Evolutionary conservation across 2,329 filamentous ascomycete species (phyloP).

Genomic region (Fusarium oligoseptatum): DNA sequence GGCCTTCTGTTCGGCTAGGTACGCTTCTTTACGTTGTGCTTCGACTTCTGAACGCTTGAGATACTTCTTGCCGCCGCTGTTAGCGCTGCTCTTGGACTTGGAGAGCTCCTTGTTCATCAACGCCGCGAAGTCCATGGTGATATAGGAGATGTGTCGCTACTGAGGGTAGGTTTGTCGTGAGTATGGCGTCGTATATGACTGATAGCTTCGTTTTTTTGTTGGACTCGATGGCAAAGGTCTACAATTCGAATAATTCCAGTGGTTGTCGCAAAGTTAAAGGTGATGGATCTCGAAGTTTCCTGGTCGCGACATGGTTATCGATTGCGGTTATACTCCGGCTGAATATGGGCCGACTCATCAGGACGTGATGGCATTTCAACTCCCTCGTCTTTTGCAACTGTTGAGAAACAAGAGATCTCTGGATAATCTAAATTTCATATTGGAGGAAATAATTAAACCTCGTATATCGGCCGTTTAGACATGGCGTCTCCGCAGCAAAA

Average conservation of each 20-base stretch:
- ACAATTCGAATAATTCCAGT: not conserved
- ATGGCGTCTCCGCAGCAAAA: constrained; percentile 40
- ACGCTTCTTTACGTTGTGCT: constrained; percentile 82
- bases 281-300: not conserved
- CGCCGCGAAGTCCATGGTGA: constrained; percentile 91
- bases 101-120: constrained; percentile 94
- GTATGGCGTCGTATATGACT: no score
- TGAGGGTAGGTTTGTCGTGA: not conserved
- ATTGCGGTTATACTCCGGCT: constrained; percentile 45
- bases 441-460: not conserved
- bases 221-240: not conserved
- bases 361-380: not conserved
- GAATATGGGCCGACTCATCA: constrained; percentile 13
- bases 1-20: constrained; percentile 83
- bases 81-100: constrained; percentile 74
- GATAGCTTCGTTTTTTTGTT: not conserved
- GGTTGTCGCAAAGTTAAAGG: constrained; percentile 29
- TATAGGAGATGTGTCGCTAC: not conserved
- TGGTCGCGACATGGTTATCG: constrained; percentile 29
- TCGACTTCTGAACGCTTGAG: constrained; percentile 88
- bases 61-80: constrained; percentile 76
- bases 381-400: constrained; percentile 1
- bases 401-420: not conserved
- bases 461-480: not conserved
- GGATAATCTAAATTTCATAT: constrained; percentile 2